Evolutionary conservation across 805 yeast genomes (phyloP).

Genomic region (Candida anglica): DNA sequence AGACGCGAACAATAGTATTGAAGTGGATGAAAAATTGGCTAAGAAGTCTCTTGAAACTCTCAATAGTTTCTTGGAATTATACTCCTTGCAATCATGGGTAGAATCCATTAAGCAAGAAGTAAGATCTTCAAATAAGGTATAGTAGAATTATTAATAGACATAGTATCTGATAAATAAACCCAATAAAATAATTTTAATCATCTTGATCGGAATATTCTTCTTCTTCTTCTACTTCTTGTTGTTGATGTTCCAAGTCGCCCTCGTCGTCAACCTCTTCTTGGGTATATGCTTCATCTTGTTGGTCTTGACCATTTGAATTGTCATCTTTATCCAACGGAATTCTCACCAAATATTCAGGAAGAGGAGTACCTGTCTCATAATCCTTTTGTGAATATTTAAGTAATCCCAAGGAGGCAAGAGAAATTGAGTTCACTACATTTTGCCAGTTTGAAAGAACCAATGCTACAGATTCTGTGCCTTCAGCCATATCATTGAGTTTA

Average conservation of each 20-base stretch:
- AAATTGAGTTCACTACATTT: slow-evolving; percentile 54
- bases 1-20: slow-evolving; percentile 6
- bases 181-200: not conserved
- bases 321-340: slow-evolving; percentile 46
- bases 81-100: slow-evolving; percentile 5
- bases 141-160: not conserved
- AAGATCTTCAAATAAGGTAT: slow-evolving; percentile 1
- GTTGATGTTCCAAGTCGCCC: slow-evolving; percentile 11
- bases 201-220: slow-evolving; percentile 1
- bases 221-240: slow-evolving; percentile 34
- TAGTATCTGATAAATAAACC: not conserved
- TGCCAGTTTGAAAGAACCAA: slow-evolving; percentile 63
- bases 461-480: slow-evolving; percentile 60
- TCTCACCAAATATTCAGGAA: slow-evolving; percentile 66
- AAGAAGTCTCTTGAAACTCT: slow-evolving; percentile 6
- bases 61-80: slow-evolving; percentile 3
- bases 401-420: slow-evolving; percentile 56
- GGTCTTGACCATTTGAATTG: slow-evolving; percentile 4
- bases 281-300: slow-evolving; percentile 8
- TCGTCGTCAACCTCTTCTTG: slow-evolving; percentile 7
- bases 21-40: slow-evolving; percentile 7
- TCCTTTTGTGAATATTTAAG: slow-evolving; percentile 40
- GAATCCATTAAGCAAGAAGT: slow-evolving; percentile 18
- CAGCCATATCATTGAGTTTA: slow-evolving; percentile 44
- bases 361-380: slow-evolving; percentile 40